Evolutionary conservation across 352 stramenopile species (phyloP).

Genomic region (Globisporangium solare): DNA sequence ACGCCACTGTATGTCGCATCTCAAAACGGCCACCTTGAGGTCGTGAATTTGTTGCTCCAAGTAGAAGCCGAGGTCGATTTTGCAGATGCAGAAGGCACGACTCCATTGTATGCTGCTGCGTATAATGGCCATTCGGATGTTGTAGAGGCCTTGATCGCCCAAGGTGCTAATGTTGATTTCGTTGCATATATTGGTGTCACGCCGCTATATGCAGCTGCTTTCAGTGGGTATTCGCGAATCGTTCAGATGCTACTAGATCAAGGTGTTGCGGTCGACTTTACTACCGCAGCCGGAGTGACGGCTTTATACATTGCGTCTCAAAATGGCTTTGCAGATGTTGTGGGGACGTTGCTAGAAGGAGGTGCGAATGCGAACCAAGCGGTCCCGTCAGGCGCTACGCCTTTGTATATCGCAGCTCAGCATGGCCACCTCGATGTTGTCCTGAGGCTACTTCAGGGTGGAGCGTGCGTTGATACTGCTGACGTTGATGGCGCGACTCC

Average conservation of each 20-base stretch:
- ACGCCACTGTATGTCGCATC: constrained; percentile 5
- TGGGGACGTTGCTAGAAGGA: neutral
- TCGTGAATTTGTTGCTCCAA: constrained; percentile 1
- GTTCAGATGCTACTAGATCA: neutral
- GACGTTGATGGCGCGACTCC: constrained; percentile 1
- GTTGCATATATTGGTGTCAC: constrained; percentile 8
- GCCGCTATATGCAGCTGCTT: constrained; percentile 5
- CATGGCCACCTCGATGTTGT: neutral
- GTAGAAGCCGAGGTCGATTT: constrained; percentile 6
- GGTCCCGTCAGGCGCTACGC: constrained; percentile 3
- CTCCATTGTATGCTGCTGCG: constrained; percentile 10
- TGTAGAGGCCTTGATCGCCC: neutral
- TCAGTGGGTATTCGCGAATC: constrained; percentile 5
- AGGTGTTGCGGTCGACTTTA: constrained; percentile 4
- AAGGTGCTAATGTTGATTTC: constrained; percentile 5
- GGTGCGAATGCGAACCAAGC: constrained; percentile 1
- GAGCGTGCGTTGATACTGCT: neutral
- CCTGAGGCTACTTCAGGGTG: neutral
- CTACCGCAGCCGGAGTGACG: constrained; percentile 4
- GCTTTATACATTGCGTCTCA: constrained; percentile 9
- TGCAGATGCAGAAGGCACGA: constrained; percentile 6
- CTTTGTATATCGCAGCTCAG: constrained; percentile 7
- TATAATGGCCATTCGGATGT: constrained; percentile 6
- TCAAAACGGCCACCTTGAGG: constrained; percentile 4
- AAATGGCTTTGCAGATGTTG: constrained; percentile 1